phyloP scores from a whole-genome alignment of 495 filamentous ascomycete species.

The Aspergillus ostianus region DNA sequence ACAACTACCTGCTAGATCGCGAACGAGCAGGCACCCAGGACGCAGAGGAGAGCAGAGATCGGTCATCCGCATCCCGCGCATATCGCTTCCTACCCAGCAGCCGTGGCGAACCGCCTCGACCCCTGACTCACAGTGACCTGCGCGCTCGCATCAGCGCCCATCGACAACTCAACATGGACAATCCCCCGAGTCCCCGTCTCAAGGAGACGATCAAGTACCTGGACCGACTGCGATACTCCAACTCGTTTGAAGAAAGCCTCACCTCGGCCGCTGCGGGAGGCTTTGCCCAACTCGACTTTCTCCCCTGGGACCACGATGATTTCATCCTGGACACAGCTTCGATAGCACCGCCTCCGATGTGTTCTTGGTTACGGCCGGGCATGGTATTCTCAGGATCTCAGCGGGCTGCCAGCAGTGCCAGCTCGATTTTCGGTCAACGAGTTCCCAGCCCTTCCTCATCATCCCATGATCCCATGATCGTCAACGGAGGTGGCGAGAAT shows the following conservation, averaged over 20 bases:
- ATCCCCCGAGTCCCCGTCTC: slow-evolving; percentile 40
- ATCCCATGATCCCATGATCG: slow-evolving; percentile 38
- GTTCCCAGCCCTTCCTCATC: slow-evolving; percentile 23
- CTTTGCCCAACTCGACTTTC: slow-evolving; percentile 43
- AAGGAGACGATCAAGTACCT: slow-evolving; percentile 67
- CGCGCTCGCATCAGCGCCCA: slow-evolving; percentile 49
- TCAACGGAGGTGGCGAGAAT: slow-evolving; percentile 35
- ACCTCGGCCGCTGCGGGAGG: slow-evolving; percentile 49
- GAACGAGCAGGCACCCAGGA: slow-evolving; percentile 33
- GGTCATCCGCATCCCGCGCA: slow-evolving; percentile 28
- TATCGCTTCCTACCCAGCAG: slow-evolving; percentile 37
- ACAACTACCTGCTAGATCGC: slow-evolving; percentile 47
- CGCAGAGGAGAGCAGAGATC: slow-evolving; percentile 33
- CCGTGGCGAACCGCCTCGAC: slow-evolving; percentile 31
- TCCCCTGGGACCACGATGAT: slow-evolving; percentile 53
- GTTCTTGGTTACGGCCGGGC: slow-evolving; percentile 66
- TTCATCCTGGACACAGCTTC: slow-evolving; percentile 58
- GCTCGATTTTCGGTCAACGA: slow-evolving; percentile 29
- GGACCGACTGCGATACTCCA: slow-evolving; percentile 56
- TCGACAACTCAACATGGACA: slow-evolving; percentile 51
- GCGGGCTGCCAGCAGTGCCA: slow-evolving; percentile 38
- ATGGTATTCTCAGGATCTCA: slow-evolving; percentile 64
- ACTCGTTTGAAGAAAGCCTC: slow-evolving; percentile 55
- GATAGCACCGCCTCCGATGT: slow-evolving; percentile 54
- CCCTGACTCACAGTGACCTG: slow-evolving; percentile 42